phyloP scores from a whole-genome alignment of 768 basidiomycete species.

The Trametes cubensis region DNA sequence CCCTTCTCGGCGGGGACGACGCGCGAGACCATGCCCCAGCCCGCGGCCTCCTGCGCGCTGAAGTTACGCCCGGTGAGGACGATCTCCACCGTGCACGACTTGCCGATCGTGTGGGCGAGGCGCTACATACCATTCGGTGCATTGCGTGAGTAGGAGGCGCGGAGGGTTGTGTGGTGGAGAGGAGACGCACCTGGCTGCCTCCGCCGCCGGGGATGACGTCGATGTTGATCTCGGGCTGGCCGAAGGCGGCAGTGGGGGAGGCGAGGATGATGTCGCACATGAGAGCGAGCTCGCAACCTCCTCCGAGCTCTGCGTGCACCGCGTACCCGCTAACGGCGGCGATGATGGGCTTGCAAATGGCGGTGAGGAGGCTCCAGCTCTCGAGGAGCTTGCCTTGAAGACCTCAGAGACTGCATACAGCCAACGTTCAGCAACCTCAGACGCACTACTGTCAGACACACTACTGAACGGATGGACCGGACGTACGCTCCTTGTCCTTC shows the following conservation, averaged over 20 bases:
- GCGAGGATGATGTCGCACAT: constrained; percentile 96
- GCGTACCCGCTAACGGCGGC: constrained; percentile 96
- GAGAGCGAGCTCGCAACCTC: constrained; percentile 94
- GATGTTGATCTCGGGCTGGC: constrained; percentile 95
- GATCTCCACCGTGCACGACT: constrained; percentile 94
- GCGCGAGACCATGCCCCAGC: constrained; percentile 86
- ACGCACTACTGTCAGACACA: too few species aligned
- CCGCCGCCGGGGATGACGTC: constrained; percentile 95
- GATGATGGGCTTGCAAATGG: constrained; percentile 88
- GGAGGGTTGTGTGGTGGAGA: neutral
- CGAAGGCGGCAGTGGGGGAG: constrained; percentile 87
- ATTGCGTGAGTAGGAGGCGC: neutral
- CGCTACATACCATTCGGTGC: constrained; percentile 46
- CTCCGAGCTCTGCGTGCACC: constrained; percentile 78
- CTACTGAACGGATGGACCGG: neutral
- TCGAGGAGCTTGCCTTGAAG: constrained; percentile 84
- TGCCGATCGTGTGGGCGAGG: constrained; percentile 82
- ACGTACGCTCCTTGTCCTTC: constrained; percentile 91
- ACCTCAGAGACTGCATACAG: constrained; percentile 74
- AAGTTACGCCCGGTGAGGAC: constrained; percentile 86
- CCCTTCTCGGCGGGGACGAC: constrained; percentile 79
- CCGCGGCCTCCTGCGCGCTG: constrained; percentile 77
- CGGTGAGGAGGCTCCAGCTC: constrained; percentile 76
- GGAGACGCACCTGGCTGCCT: constrained; percentile 58
- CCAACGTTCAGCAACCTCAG: constrained; percentile 28